phyloP scores from a whole-genome alignment of 2,329 filamentous ascomycete genomes.

The Stemphylium lycopersici region DNA sequence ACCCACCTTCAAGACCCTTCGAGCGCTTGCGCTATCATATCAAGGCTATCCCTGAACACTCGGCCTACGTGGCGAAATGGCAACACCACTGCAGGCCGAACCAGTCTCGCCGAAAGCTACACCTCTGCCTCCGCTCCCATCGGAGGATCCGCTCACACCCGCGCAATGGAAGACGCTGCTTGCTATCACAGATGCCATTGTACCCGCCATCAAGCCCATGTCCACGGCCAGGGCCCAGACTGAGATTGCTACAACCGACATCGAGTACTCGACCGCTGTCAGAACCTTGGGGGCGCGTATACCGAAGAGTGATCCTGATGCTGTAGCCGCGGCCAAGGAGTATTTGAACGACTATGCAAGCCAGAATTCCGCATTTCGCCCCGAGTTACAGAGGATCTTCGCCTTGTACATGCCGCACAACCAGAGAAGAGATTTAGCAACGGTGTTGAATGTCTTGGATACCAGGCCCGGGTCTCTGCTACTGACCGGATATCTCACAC shows the following conservation, averaged over 20 bases:
- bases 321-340: conserved; percentile 55
- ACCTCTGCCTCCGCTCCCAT: conserved; percentile 56
- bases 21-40: background rate
- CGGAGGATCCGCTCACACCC: conserved; percentile 57
- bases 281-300: conserved; percentile 35
- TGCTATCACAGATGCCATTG: conserved; percentile 62
- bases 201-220: conserved; percentile 63
- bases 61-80: conserved; percentile 27
- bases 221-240: conserved; percentile 42
- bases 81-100: conserved; percentile 26
- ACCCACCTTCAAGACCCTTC: conserved; percentile 9
- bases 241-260: conserved; percentile 56
- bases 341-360: conserved; percentile 62
- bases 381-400: conserved; percentile 58
- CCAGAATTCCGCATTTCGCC: conserved; percentile 60
- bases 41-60: conserved; percentile 11
- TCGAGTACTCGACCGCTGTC: conserved; percentile 58
- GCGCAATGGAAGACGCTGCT: conserved; percentile 65
- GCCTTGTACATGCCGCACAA: conserved; percentile 57
- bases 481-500: conserved; percentile 70
- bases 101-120: conserved; percentile 44
- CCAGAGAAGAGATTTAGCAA: conserved; percentile 55
- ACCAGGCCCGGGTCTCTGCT: conserved; percentile 67
- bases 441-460: conserved; percentile 61
- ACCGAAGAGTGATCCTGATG: conserved; percentile 36